These are phyloP conservation scores for Coemansia sp. DNA, from an alignment of 192 early-diverging fungal genomes.

Conservation along the genomic window DNA sequence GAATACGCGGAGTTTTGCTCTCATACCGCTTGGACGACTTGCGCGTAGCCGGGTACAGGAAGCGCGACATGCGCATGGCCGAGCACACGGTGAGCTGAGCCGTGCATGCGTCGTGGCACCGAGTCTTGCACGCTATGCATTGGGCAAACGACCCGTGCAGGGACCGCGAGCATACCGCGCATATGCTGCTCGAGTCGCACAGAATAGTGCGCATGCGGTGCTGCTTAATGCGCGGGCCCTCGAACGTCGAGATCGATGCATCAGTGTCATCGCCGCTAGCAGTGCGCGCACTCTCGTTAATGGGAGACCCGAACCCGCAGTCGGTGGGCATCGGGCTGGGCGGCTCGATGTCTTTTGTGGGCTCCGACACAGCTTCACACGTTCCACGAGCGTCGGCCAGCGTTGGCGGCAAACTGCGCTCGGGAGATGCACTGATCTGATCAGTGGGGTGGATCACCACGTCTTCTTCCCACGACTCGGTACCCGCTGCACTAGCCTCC, in stretches of 20 bases:
- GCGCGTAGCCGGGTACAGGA: conserved; percentile 44
- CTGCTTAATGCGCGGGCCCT: conserved; percentile 50
- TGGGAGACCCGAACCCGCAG: not conserved
- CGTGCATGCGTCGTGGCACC: conserved; percentile 49
- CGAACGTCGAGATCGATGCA: conserved; percentile 48
- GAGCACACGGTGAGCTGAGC: conserved; percentile 34
- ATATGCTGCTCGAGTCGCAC: conserved; percentile 36
- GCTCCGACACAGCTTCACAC: not conserved
- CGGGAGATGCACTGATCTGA: not conserved
- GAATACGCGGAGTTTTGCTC: conserved; percentile 46
- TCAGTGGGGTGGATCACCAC: not conserved
- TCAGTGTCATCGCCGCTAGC: conserved; percentile 47
- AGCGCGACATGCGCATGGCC: conserved; percentile 55
- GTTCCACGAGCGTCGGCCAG: not conserved
- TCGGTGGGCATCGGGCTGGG: not conserved
- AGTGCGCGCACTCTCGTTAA: not conserved
- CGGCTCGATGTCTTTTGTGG: not conserved
- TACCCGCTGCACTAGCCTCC: not conserved
- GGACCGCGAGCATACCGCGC: conserved; percentile 29
- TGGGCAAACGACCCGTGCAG: conserved; percentile 48
- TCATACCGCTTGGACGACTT: conserved; percentile 55
- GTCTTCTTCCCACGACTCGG: conserved; percentile 5
- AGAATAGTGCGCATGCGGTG: conserved; percentile 50
- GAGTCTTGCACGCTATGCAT: conserved; percentile 52
- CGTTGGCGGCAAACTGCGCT: not conserved